Percentiles rank a stretch among this genome's conserved stretches.
Evolutionary conservation across 2,329 filamentous ascomycete genomes (phyloP).

Genomic region (Colletotrichum australisinense): DNA sequence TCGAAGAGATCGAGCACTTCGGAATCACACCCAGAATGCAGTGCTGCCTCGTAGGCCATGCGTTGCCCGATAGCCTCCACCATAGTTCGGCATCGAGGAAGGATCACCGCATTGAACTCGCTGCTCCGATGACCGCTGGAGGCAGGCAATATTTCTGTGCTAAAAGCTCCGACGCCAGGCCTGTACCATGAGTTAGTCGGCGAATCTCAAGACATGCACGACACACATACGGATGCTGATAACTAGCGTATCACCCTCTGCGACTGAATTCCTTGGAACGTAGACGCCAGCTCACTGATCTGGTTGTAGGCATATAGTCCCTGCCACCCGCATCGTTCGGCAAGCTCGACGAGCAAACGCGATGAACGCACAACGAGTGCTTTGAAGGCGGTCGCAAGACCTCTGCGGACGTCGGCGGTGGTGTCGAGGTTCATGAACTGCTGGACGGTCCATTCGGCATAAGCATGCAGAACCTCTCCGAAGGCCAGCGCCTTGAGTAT

Average conservation of each 20-base stretch:
- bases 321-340: neutral
- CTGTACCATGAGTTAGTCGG: neutral
- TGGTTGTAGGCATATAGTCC: neutral
- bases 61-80: neutral
- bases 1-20: neutral
- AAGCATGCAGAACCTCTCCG: constrained; percentile 38
- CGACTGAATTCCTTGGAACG: neutral
- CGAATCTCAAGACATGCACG: neutral
- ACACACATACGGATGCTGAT: neutral
- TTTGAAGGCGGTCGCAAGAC: neutral
- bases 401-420: neutral
- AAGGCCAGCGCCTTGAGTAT: constrained; percentile 38
- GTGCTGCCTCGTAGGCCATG: neutral
- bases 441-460: neutral
- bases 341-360: neutral
- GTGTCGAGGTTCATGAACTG: neutral
- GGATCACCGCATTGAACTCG: neutral
- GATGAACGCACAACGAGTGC: neutral
- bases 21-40: neutral
- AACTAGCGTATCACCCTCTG: neutral
- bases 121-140: neutral
- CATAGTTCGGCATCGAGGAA: neutral
- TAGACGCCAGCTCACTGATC: neutral
- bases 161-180: neutral
- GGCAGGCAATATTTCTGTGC: neutral